phyloP scores from a whole-genome alignment of 495 filamentous ascomycete genomes.

The Glutinoglossum americanum region DNA sequence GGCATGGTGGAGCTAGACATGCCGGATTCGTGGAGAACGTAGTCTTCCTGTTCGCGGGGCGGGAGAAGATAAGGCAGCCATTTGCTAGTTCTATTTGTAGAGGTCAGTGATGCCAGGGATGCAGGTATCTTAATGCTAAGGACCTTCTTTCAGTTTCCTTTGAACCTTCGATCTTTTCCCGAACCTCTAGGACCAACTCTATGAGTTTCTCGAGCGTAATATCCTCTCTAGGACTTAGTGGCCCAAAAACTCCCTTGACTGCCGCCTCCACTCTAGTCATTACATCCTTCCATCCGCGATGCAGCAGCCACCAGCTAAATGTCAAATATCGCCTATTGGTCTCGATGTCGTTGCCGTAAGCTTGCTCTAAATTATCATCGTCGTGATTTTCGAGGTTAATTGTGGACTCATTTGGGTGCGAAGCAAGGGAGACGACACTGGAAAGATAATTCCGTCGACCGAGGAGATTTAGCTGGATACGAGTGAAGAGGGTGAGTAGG shows the following conservation, averaged over 20 bases:
- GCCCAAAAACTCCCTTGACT: slow-evolving; percentile 69
- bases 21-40: slow-evolving; percentile 65
- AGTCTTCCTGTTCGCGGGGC: slow-evolving; percentile 48
- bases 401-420: slow-evolving; percentile 32
- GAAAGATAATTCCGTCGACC: slow-evolving; percentile 88
- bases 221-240: slow-evolving; percentile 70
- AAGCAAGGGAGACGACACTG: slow-evolving; percentile 75
- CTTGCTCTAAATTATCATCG: slow-evolving; percentile 54
- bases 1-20: slow-evolving; percentile 20
- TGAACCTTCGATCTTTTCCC: slow-evolving; percentile 63
- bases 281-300: slow-evolving; percentile 68
- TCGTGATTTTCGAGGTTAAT: slow-evolving; percentile 83
- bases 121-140: slow-evolving; percentile 9
- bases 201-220: slow-evolving; percentile 59
- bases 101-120: neutral
- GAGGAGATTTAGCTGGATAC: slow-evolving; percentile 92
- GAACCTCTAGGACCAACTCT: slow-evolving; percentile 52
- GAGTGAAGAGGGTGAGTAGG: slow-evolving; percentile 74
- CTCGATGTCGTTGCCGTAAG: slow-evolving; percentile 78
- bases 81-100: slow-evolving; percentile 21
- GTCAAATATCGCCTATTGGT: slow-evolving; percentile 85
- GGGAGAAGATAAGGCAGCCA: slow-evolving; percentile 83
- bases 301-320: slow-evolving; percentile 95
- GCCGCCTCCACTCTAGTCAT: slow-evolving; percentile 56
- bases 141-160: slow-evolving; percentile 42